Evolutionary conservation across 148 eudicot genomes (phyloP).

Genomic region (Rhododendron molle): DNA sequence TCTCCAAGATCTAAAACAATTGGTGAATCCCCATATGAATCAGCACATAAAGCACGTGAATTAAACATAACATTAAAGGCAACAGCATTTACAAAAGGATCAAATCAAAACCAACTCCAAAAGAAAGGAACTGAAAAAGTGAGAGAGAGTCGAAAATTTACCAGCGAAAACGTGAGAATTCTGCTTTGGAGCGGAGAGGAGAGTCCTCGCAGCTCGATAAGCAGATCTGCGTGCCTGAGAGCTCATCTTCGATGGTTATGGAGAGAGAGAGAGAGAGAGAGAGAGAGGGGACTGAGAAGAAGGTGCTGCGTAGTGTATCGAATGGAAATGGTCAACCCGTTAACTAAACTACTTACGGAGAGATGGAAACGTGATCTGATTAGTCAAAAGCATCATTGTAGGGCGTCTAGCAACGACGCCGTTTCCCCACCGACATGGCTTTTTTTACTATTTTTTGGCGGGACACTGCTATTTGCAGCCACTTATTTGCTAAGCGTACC

Average conservation of each 20-base stretch:
- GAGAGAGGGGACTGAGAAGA: background rate
- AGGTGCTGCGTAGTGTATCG: background rate
- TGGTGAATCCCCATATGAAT: background rate
- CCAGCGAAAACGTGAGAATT: constrained; percentile 51
- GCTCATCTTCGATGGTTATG: constrained; percentile 40
- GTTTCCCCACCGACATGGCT: background rate
- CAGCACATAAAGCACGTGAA: background rate
- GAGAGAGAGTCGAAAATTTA: constrained; percentile 6
- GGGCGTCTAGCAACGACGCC: background rate
- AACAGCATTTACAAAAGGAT: too few species aligned
- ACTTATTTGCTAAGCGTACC: too few species aligned
- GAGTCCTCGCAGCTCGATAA: constrained; percentile 51
- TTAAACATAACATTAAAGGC: background rate
- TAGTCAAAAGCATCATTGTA: background rate
- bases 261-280: constrained; percentile 3
- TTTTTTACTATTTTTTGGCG: too few species aligned
- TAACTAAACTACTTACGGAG: background rate
- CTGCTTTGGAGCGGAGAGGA: constrained; percentile 56
- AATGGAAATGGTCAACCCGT: constrained; percentile 4
- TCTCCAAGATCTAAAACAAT: background rate
- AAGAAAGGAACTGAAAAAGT: background rate
- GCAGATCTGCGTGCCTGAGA: constrained; percentile 66
- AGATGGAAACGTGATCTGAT: background rate
- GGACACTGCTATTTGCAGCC: too few species aligned
- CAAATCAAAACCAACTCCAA: background rate